Conservation (phyloP, 1,139 yeast genomes). For the Pichia sp. region DNA sequence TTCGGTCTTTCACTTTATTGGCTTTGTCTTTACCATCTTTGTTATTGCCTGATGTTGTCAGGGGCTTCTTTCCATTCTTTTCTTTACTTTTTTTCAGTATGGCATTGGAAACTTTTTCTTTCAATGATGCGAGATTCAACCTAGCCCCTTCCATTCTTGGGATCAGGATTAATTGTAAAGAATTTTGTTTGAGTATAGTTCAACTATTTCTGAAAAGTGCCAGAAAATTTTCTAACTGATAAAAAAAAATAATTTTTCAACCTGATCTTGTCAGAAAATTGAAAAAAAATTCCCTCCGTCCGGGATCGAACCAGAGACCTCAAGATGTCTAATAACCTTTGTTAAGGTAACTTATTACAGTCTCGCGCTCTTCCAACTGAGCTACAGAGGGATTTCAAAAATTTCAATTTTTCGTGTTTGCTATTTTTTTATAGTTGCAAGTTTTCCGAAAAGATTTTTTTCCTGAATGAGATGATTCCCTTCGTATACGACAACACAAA, state of each 20-base stretch:
- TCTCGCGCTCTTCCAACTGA: constrained; percentile 16
- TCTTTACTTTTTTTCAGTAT: constrained; percentile 19
- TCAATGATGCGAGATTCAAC: constrained; percentile 43
- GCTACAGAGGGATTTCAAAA: constrained; percentile 11
- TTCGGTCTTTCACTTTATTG: constrained; percentile 20
- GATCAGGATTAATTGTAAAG: no score
- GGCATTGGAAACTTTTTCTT: constrained; percentile 47
- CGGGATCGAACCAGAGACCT: constrained; percentile 17
- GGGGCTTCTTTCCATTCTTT: constrained; percentile 21
- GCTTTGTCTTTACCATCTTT: constrained; percentile 13
- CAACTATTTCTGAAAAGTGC: no score
- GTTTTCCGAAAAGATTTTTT: no score
- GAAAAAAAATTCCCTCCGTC: constrained; percentile 12
- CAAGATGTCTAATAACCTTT: constrained; percentile 11
- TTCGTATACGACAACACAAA: no score
- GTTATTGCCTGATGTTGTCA: constrained; percentile 26
- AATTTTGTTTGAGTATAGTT: no score
- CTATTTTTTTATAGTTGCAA: no score
- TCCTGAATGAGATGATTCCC: no score
- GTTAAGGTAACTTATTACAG: constrained; percentile 8
- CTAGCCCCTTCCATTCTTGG: constrained; percentile 23
- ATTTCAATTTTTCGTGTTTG: not conserved
- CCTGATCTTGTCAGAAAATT: not conserved
- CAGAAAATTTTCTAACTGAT: not conserved
- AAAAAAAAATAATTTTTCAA: not conserved